Evolutionary conservation across 345 rosid species (phyloP), one percentile per base, ranked within the genome.

Genomic region (Eucalyptus cladocalyx): DNA sequence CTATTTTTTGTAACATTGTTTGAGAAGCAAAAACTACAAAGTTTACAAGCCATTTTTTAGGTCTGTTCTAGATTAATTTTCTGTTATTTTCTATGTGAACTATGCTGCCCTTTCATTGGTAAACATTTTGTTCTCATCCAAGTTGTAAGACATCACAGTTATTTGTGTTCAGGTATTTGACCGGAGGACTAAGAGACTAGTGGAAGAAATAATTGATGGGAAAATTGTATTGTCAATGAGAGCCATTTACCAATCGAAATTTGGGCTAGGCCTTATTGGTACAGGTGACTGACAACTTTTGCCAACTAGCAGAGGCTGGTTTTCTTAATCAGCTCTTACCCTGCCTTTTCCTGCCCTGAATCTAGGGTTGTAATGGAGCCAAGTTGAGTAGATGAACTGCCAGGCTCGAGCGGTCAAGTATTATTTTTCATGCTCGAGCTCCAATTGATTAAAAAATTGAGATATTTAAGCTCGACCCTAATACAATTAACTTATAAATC

Each of bases 141-240:
- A 76, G 47, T 76, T 40, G 47, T 40, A 40, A 76, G 47, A 76
- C 85, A 10, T 76, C 3, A 6, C 30, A 76, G 47, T 76, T 76
- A 40, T 76, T 40, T 40, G 30, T 76, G 62, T 92, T 89, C 91
- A 97, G 99, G 99, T 97, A 43, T 92, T 92, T 91, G 99, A 97
- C 89, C 91, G 99, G 90, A 96, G 90, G 93, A 94, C 95, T 83
- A 95, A 96, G 93, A 96, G 98, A 88, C 92, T 97, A 45, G 99
- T 96, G 92, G 99, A 97, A 92, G 99, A 97, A 92, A 88, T 96
- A 90, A 96, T 97, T 89, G 97, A 96, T 91, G 93, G 94, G 87
- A 97, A 97, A 93, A 97, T 96, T 90, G 92, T 95, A 91, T 51
- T 96, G 92, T 97, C 99, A 76, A 95, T 97, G 99, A 95, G 99